These are phyloP conservation scores for Aureobasidium leucospermi DNA, from an alignment of 2,329 filamentous ascomycete species.

Conservation along the genomic window DNA sequence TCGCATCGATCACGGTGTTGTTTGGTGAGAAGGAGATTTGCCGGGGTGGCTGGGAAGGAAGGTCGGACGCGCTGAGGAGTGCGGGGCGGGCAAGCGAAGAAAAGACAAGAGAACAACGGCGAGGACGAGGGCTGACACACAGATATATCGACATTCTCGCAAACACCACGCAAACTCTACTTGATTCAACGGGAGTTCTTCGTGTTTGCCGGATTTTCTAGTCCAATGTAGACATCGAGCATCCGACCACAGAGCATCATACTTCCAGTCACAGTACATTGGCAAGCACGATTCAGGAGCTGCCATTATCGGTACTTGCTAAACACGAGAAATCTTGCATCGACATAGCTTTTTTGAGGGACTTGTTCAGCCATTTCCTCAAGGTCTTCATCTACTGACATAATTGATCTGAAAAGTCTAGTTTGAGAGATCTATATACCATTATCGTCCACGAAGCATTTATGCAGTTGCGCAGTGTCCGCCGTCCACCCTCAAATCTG, in stretches of 20 bases:
- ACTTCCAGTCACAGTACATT: too few species aligned
- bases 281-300: too few species aligned
- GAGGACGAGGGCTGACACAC: background rate
- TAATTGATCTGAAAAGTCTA: background rate
- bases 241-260: too few species aligned
- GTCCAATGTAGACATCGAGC: too few species aligned
- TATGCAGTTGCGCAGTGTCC: slow-evolving; percentile 49
- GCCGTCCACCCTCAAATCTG: slow-evolving; percentile 63
- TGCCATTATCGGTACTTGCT: too few species aligned
- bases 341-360: too few species aligned
- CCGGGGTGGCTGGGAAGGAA: background rate
- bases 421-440: background rate
- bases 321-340: too few species aligned
- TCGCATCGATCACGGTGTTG: background rate
- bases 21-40: background rate
- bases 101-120: background rate
- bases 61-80: background rate
- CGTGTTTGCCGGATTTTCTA: too few species aligned
- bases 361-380: too few species aligned
- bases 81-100: background rate
- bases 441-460: background rate
- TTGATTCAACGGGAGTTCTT: too few species aligned
- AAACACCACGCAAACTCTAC: background rate
- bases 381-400: background rate
- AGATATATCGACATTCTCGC: background rate